Base-by-base conservation (phyloP, 75 land plant genomes). In the Selaginella moellendorffii region DNA sequence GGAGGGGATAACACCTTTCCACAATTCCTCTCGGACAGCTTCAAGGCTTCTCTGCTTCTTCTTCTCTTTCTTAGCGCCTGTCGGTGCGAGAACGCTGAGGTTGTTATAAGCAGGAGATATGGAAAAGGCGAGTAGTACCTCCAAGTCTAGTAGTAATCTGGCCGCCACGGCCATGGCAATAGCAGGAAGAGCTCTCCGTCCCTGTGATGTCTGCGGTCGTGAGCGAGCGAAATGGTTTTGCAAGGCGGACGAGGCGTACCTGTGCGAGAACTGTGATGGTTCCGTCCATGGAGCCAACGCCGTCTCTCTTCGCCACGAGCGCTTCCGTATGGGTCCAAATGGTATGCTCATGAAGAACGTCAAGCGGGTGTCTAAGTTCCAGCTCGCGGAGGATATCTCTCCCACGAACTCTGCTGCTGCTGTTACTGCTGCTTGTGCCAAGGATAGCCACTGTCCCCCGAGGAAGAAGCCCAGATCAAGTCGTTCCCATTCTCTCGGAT, bases 211-310 rank as follows among this genome's bases (percentile, higher is more conserved):
- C 52, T 92, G 97, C 63, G 59, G 82, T 18, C 26, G 65, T n/a
- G 72, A 77, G 30, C 70, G 96, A 0, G 97, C 97, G 1, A 71
- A 82, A 5, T 88, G 86, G 89, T 88, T 77, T 74, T 92, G 97
- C 68, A 77, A 79, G 0, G 96, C 97, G 0, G 96, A 92, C 65
- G 86, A 85, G 36, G 97, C 97, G 1, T 83, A 81, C 66, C 70
- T 92, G 19, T 92, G 97, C 68, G 82, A 83, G 56, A 42, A 65
- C 18, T 92, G 97, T 63, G 97, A 92, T 68, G 17, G 65, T 22
- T 69, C 75, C 0, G 90, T 92, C 17, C 97, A 92, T 79, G 73
- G 78, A 0, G 97, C 97, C 2, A 92, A 92, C 72, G 75, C 87
- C 1, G 68, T 92, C 1, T 89, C 97, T 1, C 67, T 69, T 1